phyloP scores from a whole-genome alignment of 164 flowering plant species.

The Cinnamomum chago region DNA sequence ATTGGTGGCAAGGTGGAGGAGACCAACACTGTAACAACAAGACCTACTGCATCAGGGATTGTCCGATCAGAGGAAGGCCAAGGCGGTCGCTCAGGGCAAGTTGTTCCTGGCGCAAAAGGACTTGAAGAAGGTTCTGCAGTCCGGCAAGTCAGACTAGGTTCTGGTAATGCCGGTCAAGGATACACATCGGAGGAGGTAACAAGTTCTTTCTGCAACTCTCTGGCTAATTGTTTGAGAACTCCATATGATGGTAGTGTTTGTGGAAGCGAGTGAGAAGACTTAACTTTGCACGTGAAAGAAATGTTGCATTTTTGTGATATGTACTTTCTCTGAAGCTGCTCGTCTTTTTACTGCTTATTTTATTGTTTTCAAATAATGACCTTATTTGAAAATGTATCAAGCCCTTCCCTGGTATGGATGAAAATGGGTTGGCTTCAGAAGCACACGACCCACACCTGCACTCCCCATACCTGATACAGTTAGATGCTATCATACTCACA shows the following conservation, averaged over 20 bases:
- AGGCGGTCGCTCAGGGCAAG: constrained; percentile 51
- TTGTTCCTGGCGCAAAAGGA: constrained; percentile 58
- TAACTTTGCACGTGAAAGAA: background rate
- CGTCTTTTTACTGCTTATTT: background rate
- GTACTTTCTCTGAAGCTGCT: too few relatives aligned
- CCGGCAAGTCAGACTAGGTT: constrained; percentile 56
- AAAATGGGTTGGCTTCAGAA: too few relatives aligned
- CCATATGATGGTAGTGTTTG: background rate
- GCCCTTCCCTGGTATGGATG: too few relatives aligned
- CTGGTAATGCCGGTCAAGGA: constrained; percentile 99
- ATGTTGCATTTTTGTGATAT: background rate
- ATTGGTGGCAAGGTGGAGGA: constrained; percentile 72
- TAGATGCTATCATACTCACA: too few relatives aligned
- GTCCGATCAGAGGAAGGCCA: constrained; percentile 59
- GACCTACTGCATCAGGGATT: constrained; percentile 40
- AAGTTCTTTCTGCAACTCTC: constrained; percentile 2
- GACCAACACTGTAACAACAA: constrained; percentile 29
- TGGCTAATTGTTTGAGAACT: background rate
- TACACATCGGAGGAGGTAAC: constrained; percentile 95
- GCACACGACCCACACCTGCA: too few relatives aligned
- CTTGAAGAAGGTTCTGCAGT: constrained; percentile 69
- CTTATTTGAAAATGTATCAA: background rate
- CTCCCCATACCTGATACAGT: too few relatives aligned
- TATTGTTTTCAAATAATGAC: background rate
- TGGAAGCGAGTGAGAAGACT: background rate